These are phyloP conservation scores for Penicillium sp. DNA, from an alignment of 2,329 filamentous ascomycete species.

Conservation along the genomic window DNA sequence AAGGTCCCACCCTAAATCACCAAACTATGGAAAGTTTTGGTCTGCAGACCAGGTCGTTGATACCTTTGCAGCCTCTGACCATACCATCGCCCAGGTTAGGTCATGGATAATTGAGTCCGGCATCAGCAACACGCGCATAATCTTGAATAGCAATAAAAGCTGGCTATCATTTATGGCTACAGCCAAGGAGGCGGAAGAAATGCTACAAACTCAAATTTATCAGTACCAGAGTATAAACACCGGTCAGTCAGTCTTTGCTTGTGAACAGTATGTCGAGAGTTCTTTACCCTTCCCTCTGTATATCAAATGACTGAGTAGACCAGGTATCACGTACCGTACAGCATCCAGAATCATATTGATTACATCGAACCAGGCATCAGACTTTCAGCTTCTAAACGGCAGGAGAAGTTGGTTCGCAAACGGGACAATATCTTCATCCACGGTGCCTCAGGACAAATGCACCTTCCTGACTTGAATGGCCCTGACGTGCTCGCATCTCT, in stretches of 20 bases:
- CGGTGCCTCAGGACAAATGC: neutral
- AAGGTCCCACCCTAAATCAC: slow-evolving; percentile 2
- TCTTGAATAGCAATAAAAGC: neutral
- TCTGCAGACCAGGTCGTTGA: neutral
- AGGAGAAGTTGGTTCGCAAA: neutral
- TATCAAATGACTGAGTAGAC: neutral
- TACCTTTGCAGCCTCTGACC: neutral
- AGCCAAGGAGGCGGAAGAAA: neutral
- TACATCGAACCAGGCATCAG: neutral
- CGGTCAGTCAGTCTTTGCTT: neutral
- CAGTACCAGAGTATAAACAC: neutral
- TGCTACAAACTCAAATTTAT: neutral
- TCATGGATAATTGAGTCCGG: neutral
- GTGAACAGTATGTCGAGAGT: neutral
- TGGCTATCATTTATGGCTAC: neutral
- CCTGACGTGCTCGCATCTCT: neutral
- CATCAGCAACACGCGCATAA: neutral
- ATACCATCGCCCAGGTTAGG: neutral
- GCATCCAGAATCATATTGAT: slow-evolving; percentile 1
- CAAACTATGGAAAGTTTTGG: slow-evolving; percentile 3
- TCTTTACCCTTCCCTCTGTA: neutral
- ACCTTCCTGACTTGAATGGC: neutral
- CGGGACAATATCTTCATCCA: slow-evolving; percentile 1
- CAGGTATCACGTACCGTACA: neutral
- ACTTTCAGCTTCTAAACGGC: neutral